A percentile compares a stretch with the other conserved stretches of the same genome.
Conservation (phyloP, 2,329 filamentous ascomycete genomes). For the Rhinocladiella mackenziei region DNA sequence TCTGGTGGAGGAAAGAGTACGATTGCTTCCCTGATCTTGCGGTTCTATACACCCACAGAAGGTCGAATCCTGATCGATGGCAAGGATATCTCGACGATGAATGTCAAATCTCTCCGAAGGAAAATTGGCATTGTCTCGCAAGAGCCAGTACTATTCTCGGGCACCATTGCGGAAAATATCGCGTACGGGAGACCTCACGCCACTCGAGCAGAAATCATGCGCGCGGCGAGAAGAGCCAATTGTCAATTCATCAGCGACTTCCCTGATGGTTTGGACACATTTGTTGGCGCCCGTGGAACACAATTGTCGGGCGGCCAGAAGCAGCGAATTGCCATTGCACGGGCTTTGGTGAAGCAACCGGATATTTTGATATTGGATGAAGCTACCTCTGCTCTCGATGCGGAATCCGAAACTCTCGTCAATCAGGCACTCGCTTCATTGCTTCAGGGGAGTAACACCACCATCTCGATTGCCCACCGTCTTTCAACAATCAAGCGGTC, state of each 20-base stretch:
- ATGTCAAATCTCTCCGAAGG: conserved; percentile 84
- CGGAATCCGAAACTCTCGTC: conserved; percentile 93
- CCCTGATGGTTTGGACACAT: conserved; percentile 89
- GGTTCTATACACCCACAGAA: conserved; percentile 80
- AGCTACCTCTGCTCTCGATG: conserved; percentile 90
- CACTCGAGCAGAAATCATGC: conserved; percentile 72
- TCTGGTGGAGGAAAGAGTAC: conserved; percentile 96
- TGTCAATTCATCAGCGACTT: conserved; percentile 97
- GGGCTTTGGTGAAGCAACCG: conserved; percentile 89
- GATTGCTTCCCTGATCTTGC: conserved; percentile 81
- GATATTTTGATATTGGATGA: conserved; percentile 97
- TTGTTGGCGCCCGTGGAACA: conserved; percentile 84
- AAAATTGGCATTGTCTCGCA: conserved; percentile 95
- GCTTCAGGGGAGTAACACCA: conserved; percentile 84
- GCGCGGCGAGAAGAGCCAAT: conserved; percentile 85
- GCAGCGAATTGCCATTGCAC: conserved; percentile 93
- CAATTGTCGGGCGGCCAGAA: conserved; percentile 96
- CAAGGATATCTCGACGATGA: conserved; percentile 77
- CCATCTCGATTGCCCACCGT: conserved; percentile 94
- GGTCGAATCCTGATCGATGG: conserved; percentile 81
- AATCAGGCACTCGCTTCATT: conserved; percentile 82
- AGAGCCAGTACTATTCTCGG: conserved; percentile 88
- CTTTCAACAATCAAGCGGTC: conserved; percentile 94
- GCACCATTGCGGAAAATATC: conserved; percentile 76
- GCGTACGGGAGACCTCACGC: conserved; percentile 82